Base-by-base conservation (phyloP, 1,139 yeast genomes). In the Hanseniaspora gamundiae region DNA sequence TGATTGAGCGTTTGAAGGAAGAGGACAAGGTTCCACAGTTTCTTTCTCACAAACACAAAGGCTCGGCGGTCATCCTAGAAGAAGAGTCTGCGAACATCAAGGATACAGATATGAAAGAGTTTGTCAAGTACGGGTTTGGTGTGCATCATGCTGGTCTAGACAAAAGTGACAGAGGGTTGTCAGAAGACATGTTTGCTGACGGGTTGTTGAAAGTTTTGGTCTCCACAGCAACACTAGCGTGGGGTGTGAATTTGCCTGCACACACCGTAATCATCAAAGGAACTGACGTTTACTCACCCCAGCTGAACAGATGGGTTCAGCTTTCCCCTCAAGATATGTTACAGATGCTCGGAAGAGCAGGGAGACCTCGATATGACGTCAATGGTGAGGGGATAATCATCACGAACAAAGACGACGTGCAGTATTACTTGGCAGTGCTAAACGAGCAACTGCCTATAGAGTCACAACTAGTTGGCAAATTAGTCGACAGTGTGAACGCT, bases 191-290 rank as follows among this genome's bases (percentile, higher is more conserved):
- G 39, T 91, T 91, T 66, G 88, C 94, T 1, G 91, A 80, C 50
- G 95, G 97, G 2, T 78, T 81, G 46, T 65, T 86, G 24, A 80
- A 78, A 53, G 86, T 88, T 1, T 68, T 91, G 43, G 94, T 88
- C 1, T 86, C 94, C 0, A 91, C 98, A 1, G 95, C 97, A 0
- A 91, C 98, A 0, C 73, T 91, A 50, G 97, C 98, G 0, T 91
- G 97, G 98, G 98, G 98, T 70, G 97, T 91, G 33, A 91, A 91
- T 58, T 70, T 91, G 46, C 98, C 98, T 1, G 97, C 97, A 0
- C 96, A 91, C 54, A 86, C 96, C 0, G 98, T 91, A 26, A 80
- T 91, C 26, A 84, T 91, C 48, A 88, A 91, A 56, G 98, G 97
- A 0, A 91, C 98, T 0, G 94, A 87, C 55, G 80, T 91, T 0